A percentile compares a stretch with the other conserved stretches of the same genome.
phyloP scores from a whole-genome alignment of 129 eudicot genomes.

The Pulicaria dysenterica region DNA sequence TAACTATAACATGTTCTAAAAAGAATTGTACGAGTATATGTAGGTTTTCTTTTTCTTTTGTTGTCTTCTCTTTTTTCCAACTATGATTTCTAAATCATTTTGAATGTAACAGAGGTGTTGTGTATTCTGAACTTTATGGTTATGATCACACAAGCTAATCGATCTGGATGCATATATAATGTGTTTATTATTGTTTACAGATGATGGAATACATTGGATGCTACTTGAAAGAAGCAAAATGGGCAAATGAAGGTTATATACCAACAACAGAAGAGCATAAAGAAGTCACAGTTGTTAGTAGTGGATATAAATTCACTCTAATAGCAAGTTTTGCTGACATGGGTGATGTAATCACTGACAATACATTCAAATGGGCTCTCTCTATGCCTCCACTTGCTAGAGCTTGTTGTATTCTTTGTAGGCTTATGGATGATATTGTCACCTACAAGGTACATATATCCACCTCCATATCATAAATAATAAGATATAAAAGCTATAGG shows the following conservation, averaged over 20 bases:
- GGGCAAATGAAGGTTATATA: conserved; percentile 19
- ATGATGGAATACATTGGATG: conserved; percentile 10
- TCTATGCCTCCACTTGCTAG: conserved; percentile 24
- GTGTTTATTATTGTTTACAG: background rate
- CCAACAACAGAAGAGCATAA: conserved; percentile 30
- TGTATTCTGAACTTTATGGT: background rate
- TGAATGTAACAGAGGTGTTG: too few relatives aligned
- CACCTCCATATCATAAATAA: too few relatives aligned
- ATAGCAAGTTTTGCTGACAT: conserved; percentile 22
- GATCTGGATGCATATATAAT: background rate
- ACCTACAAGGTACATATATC: conserved; percentile 38
- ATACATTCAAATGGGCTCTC: conserved; percentile 30
- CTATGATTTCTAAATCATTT: too few relatives aligned
- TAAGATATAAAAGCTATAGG: too few relatives aligned
- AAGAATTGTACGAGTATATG: too few relatives aligned
- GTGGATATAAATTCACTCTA: conserved; percentile 6
- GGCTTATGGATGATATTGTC: conserved; percentile 41
- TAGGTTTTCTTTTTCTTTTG: too few relatives aligned
- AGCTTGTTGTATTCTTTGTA: conserved; percentile 26
- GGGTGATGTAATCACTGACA: conserved; percentile 25
- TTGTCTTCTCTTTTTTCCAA: too few relatives aligned
- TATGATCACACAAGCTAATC: background rate
- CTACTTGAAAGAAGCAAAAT: conserved; percentile 31
- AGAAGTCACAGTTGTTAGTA: background rate
- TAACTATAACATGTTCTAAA: background rate